Evolutionary conservation across 495 filamentous ascomycete species (phyloP).

Genomic region (Aspergillus funiculosus): DNA sequence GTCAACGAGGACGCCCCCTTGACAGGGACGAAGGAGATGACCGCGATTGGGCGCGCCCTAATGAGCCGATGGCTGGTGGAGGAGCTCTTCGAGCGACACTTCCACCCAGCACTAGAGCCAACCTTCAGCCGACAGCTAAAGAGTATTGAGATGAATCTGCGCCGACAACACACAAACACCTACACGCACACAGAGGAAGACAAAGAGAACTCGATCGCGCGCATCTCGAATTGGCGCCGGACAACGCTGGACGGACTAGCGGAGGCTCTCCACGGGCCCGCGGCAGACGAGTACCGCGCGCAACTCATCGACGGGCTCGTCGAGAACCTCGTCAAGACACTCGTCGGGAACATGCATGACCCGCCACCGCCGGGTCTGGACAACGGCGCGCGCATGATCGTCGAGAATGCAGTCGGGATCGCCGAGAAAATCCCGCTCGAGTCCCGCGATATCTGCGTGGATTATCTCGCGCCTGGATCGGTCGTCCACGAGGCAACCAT

Average conservation of each 20-base stretch:
- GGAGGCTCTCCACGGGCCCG: conserved; percentile 58
- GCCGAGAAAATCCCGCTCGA: conserved; percentile 82
- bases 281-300: conserved; percentile 56
- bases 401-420: conserved; percentile 85
- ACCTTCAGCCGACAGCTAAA: conserved; percentile 73
- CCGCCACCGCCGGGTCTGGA: conserved; percentile 72
- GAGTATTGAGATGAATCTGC: conserved; percentile 82
- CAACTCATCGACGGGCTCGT: conserved; percentile 64
- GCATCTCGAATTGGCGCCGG: conserved; percentile 88
- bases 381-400: conserved; percentile 79
- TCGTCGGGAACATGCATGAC: conserved; percentile 68
- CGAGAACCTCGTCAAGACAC: conserved; percentile 59
- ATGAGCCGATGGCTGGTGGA: conserved; percentile 89
- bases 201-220: conserved; percentile 78
- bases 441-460: conserved; percentile 81
- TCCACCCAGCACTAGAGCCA: conserved; percentile 80
- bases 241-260: conserved; percentile 88
- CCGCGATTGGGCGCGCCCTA: conserved; percentile 82
- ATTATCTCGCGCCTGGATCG: conserved; percentile 73
- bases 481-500: conserved; percentile 62
- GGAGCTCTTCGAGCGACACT: conserved; percentile 83
- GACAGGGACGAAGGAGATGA: conserved; percentile 93
- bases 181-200: conserved; percentile 74
- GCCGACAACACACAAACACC: conserved; percentile 60
- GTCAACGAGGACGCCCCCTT: conserved; percentile 79